Base-by-base conservation (phyloP, 305 asterid species). In the Striga hermonthica region DNA sequence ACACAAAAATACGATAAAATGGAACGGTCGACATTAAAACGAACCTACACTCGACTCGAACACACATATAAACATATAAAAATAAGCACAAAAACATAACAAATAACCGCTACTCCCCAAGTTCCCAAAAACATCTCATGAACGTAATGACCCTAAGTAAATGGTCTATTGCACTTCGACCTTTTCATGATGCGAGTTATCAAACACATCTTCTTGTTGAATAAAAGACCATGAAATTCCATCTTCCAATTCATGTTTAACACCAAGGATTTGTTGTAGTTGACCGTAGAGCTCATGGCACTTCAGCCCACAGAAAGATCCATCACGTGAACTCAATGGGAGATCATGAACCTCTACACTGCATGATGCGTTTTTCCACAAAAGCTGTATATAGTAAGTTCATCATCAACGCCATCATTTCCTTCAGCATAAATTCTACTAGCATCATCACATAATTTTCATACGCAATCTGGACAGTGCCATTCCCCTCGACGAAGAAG, bases 401-500 rank as follows among this genome's bases (percentile, higher is more conserved):
- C 79, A 65, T 75, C 68, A 43, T 60, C 76, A 70, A 66, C 66
- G 67, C 37, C 70, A 72, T 40, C 72, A 55, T 67, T 68, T 63
- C 64, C 85, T 55, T 79, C 81, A 55, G 56, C 79, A 74, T n/a
- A n/a, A n/a, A 58, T 78, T 70, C 72, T 74, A 71, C 67, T 12
- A 39, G 87, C 78, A 64, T 75, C 77, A 68, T 85, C 92, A 77
- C 96, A 90, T 76, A 84, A 83, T 81, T 84, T 86, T 85, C 97
- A 91, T 3, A 72, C 64, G 78, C 97, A 91, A 68, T 81, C 86
- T 63, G 91, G 95, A 76, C 96, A 91, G 74, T 91, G 97, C 97
- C 97, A 91, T 84, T 86, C 91, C 71, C 94, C 97, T 8, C 72
- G 69, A 57, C 96, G 97, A 79, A 86, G 93, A n/a, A n/a, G n/a